Evolutionary conservation across 805 yeast genomes (phyloP).

Genomic region (Spathaspora gorwiae): DNA sequence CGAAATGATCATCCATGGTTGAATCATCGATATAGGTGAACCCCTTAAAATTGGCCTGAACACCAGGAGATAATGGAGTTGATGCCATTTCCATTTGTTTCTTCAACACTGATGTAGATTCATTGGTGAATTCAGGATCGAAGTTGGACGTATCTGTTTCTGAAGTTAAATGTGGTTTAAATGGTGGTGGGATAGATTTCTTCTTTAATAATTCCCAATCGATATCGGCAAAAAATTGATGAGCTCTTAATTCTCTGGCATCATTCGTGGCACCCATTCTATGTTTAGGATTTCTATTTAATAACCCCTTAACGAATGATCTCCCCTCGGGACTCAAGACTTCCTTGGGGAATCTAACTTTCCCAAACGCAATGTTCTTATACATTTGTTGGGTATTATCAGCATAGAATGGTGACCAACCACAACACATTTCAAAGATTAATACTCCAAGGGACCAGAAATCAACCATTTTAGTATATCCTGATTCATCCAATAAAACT

Average conservation of each 20-base stretch:
- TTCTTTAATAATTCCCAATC: slow-evolving; percentile 80
- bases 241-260: slow-evolving; percentile 88
- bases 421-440: slow-evolving; percentile 98
- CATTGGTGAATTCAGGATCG: slow-evolving; percentile 95
- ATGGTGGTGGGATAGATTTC: slow-evolving; percentile 92
- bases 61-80: slow-evolving; percentile 89
- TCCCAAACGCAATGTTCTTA: slow-evolving; percentile 97
- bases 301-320: slow-evolving; percentile 88
- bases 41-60: slow-evolving; percentile 95
- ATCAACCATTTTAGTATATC: slow-evolving; percentile 98
- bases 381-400: slow-evolving; percentile 98
- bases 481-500: slow-evolving; percentile 88
- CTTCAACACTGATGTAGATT: slow-evolving; percentile 77
- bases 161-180: slow-evolving; percentile 84
- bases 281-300: slow-evolving; percentile 94
- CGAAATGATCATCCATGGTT: slow-evolving; percentile 81
- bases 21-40: slow-evolving; percentile 95
- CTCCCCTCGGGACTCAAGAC: slow-evolving; percentile 90
- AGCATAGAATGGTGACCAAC: slow-evolving; percentile 98
- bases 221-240: slow-evolving; percentile 85
- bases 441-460: slow-evolving; percentile 97
- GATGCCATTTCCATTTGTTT: slow-evolving; percentile 60
- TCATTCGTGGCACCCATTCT: slow-evolving; percentile 88
- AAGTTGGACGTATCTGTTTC: slow-evolving; percentile 96
- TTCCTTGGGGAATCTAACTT: slow-evolving; percentile 95